Conservation (phyloP, 2,329 filamentous ascomycete species). For the Aspergillus pseudoviridinutans region DNA sequence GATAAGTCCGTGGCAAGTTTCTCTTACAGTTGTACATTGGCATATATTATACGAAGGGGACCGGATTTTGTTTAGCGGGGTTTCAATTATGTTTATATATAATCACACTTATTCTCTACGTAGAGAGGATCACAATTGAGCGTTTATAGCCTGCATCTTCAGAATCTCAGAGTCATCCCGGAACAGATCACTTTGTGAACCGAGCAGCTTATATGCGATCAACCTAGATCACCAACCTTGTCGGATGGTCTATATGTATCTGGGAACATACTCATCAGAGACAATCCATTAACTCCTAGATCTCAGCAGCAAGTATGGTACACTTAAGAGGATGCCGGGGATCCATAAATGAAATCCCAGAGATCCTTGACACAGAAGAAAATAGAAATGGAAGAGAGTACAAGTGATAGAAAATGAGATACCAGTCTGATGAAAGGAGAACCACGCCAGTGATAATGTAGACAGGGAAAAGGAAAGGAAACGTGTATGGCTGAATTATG, state of each 20-base stretch:
- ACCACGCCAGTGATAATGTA: neutral
- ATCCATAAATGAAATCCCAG: neutral
- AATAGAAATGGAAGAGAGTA: neutral
- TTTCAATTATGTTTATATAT: neutral
- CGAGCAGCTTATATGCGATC: neutral
- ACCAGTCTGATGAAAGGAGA: neutral
- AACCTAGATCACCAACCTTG: neutral
- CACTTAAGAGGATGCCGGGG: neutral
- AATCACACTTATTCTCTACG: neutral
- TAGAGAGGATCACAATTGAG: neutral
- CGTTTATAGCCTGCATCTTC: neutral
- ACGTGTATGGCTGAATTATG: neutral
- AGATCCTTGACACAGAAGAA: neutral
- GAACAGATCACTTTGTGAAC: neutral
- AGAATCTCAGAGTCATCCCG: neutral
- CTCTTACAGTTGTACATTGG: neutral
- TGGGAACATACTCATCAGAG: neutral
- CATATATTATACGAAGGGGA: no score
- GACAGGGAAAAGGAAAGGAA: neutral
- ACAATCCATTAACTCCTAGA: neutral
- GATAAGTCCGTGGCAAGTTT: neutral
- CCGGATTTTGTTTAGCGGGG: no score
- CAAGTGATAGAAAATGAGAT: neutral
- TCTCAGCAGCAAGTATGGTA: neutral
- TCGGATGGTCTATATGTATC: neutral